Evolutionary conservation across 1,139 yeast species (phyloP).

Genomic region (Lodderomyces elongisporus): DNA sequence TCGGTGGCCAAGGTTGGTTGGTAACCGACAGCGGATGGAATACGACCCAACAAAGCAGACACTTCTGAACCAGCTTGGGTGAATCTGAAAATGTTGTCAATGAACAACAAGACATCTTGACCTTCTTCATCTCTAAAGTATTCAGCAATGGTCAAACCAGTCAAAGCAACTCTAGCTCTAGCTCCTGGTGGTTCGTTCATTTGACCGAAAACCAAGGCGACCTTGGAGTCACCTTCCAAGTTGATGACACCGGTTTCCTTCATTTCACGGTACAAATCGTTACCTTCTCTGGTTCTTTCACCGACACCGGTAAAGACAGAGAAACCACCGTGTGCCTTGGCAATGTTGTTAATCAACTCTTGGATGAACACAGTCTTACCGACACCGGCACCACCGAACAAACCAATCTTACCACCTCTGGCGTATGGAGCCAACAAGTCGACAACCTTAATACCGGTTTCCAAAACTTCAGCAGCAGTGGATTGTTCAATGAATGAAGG

Average conservation of each 20-base stretch:
- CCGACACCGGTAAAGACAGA: constrained; percentile 99
- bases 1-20: constrained; percentile 99
- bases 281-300: constrained; percentile 99
- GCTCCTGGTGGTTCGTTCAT: constrained; percentile 99
- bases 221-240: constrained; percentile 99
- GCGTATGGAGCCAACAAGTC: constrained; percentile 99
- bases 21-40: constrained; percentile 99
- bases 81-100: constrained; percentile 99
- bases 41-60: constrained; percentile 99
- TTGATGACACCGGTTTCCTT: constrained; percentile 99
- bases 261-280: constrained; percentile 99
- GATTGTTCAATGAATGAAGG: constrained; percentile 96
- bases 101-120: constrained; percentile 98
- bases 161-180: constrained; percentile 99
- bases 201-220: constrained; percentile 99
- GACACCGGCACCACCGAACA: constrained; percentile 99
- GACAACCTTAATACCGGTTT: constrained; percentile 99
- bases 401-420: constrained; percentile 99
- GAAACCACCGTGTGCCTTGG: constrained; percentile 99
- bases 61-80: constrained; percentile 99
- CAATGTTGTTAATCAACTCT: constrained; percentile 99
- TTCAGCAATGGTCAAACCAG: constrained; percentile 99
- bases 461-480: constrained; percentile 95
- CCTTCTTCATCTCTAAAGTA: constrained; percentile 99
- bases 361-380: constrained; percentile 99